Evolutionary conservation across 2,329 filamentous ascomycete species (phyloP).

Genomic region (Zopfia rhizophila): DNA sequence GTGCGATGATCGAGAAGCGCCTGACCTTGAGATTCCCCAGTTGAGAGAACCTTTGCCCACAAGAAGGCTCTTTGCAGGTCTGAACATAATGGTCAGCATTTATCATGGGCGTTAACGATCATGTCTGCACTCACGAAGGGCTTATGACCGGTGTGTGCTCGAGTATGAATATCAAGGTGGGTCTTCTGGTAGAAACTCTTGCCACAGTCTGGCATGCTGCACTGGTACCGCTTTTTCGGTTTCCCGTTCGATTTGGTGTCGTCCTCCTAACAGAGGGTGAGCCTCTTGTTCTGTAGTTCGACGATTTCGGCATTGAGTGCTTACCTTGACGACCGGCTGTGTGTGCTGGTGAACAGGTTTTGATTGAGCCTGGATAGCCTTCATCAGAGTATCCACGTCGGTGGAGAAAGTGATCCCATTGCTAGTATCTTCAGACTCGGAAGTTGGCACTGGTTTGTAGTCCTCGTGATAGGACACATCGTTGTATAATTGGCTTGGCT

Average conservation of each 20-base stretch:
- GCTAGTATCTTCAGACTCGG: slow-evolving; percentile 51
- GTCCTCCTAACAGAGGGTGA: slow-evolving; percentile 30
- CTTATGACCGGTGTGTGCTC: slow-evolving; percentile 88
- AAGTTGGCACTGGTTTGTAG: slow-evolving; percentile 59
- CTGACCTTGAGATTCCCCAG: slow-evolving; percentile 87
- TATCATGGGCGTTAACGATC: neutral
- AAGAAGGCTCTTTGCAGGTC: slow-evolving; percentile 77
- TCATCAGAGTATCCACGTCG: slow-evolving; percentile 88
- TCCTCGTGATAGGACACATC: slow-evolving; percentile 41
- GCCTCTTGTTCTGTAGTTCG: slow-evolving; percentile 2
- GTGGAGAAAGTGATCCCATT: slow-evolving; percentile 76
- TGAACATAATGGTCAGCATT: slow-evolving; percentile 29
- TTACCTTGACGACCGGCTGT: slow-evolving; percentile 43
- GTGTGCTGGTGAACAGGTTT: slow-evolving; percentile 49
- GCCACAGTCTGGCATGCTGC: slow-evolving; percentile 76
- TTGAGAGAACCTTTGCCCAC: slow-evolving; percentile 85
- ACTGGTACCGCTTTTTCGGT: slow-evolving; percentile 75
- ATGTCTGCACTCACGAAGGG: slow-evolving; percentile 78
- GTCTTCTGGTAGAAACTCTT: slow-evolving; percentile 93
- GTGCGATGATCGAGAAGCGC: neutral
- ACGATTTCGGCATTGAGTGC: too few relatives aligned
- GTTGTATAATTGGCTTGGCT: slow-evolving; percentile 53
- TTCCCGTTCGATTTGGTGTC: slow-evolving; percentile 45
- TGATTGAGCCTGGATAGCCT: slow-evolving; percentile 79
- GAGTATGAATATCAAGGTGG: slow-evolving; percentile 88